Percentiles rank a stretch among this genome's conserved stretches.
Conservation (phyloP, 2,329 filamentous ascomycete genomes). For the Epichloe uncinata region DNA sequence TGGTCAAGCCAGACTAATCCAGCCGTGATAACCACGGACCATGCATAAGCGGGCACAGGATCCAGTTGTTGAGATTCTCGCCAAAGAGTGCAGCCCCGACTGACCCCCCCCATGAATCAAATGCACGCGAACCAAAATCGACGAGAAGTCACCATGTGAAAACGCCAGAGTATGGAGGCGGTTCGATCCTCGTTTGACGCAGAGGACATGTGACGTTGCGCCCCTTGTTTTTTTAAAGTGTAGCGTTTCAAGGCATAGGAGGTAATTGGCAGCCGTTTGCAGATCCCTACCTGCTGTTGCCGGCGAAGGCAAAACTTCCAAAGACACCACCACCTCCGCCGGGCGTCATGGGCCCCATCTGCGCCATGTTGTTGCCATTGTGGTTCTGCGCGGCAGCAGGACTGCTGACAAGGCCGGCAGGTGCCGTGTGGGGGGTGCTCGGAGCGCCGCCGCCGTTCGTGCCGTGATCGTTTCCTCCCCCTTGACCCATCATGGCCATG, state of each 20-base stretch:
- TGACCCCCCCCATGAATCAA: not conserved
- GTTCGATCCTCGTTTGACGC: too few species aligned
- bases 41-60: too few species aligned
- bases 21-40: too few species aligned
- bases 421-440: slow-evolving; percentile 57
- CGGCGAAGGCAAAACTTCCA: slow-evolving; percentile 52
- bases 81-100: too few species aligned
- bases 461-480: slow-evolving; percentile 22
- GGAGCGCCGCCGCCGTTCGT: slow-evolving; percentile 30
- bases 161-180: not conserved
- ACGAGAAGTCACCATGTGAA: not conserved
- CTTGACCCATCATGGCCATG: slow-evolving; percentile 20
- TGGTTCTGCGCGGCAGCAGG: slow-evolving; percentile 35
- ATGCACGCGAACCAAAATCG: not conserved
- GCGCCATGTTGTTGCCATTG: slow-evolving; percentile 41
- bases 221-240: too few species aligned
- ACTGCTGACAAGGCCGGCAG: slow-evolving; percentile 31
- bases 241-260: slow-evolving; percentile 1
- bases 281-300: slow-evolving; percentile 21
- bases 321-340: slow-evolving; percentile 63
- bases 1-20: too few species aligned
- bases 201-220: too few species aligned
- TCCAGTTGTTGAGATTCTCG: too few species aligned
- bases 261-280: slow-evolving; percentile 6
- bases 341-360: slow-evolving; percentile 63